Evolutionary conservation across 2,329 filamentous ascomycete species (phyloP).

Genomic region (Colletotrichum lupini): DNA sequence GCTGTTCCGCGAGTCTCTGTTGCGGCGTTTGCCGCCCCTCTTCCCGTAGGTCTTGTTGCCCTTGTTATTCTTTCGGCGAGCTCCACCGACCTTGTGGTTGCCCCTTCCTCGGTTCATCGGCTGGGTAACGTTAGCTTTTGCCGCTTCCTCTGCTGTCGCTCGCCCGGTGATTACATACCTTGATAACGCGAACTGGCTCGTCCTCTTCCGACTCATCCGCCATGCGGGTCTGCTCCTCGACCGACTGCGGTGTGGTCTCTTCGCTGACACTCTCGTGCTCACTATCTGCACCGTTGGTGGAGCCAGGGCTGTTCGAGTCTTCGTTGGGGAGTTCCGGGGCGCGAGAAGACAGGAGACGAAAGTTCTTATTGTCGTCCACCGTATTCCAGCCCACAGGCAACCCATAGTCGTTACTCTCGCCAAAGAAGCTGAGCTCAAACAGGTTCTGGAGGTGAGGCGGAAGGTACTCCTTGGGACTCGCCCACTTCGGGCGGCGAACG

Average conservation of each 20-base stretch:
- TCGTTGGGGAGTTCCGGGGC: constrained; percentile 56
- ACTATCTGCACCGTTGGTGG: constrained; percentile 58
- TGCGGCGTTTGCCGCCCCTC: constrained; percentile 59
- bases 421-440: constrained; percentile 80
- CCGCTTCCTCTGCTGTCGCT: not conserved
- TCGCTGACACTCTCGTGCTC: constrained; percentile 67
- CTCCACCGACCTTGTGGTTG: constrained; percentile 37
- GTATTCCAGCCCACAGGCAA: constrained; percentile 78
- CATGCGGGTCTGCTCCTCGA: constrained; percentile 61
- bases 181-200: constrained; percentile 49
- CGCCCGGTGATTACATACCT: constrained; percentile 44
- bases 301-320: constrained; percentile 58
- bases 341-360: constrained; percentile 62
- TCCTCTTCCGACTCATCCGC: constrained; percentile 69
- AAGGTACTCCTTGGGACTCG: constrained; percentile 66
- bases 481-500: constrained; percentile 63
- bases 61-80: constrained; percentile 61
- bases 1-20: constrained; percentile 51
- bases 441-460: constrained; percentile 73
- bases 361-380: constrained; percentile 68
- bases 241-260: constrained; percentile 48
- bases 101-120: constrained; percentile 28
- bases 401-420: constrained; percentile 60
- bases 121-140: constrained; percentile 23
- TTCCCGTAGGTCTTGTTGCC: constrained; percentile 58